These are phyloP conservation scores for Candida sonorensis DNA, from an alignment of 805 yeast genomes.

Conservation along the genomic window DNA sequence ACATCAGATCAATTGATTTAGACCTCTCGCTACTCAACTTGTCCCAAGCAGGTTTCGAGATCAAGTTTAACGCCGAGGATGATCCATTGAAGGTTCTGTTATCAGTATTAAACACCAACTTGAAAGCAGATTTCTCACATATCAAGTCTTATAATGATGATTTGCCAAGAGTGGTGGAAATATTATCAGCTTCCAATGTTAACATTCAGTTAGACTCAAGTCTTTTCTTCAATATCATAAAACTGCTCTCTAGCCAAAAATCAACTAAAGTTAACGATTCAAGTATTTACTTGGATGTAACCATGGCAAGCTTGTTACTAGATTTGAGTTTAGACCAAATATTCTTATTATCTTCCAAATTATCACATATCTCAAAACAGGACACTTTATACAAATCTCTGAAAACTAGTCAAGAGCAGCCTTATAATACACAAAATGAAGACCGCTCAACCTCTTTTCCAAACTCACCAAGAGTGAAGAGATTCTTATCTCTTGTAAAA, in stretches of 20 bases:
- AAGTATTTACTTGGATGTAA: slow-evolving; percentile 30
- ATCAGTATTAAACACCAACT: slow-evolving; percentile 31
- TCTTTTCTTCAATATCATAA: slow-evolving; percentile 11
- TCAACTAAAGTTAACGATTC: slow-evolving; percentile 23
- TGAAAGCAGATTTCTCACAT: slow-evolving; percentile 18
- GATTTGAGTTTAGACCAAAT: slow-evolving; percentile 37
- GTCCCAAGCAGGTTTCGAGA: slow-evolving; percentile 38
- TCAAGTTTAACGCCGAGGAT: slow-evolving; percentile 33
- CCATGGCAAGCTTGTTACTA: slow-evolving; percentile 36
- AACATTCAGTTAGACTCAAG: slow-evolving; percentile 14
- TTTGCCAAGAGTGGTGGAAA: slow-evolving; percentile 18
- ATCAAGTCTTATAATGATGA: slow-evolving; percentile 8
- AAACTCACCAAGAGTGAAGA: too few species aligned
- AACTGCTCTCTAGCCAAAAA: slow-evolving; percentile 9
- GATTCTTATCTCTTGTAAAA: slow-evolving; percentile 1
- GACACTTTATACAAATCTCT: slow-evolving; percentile 1
- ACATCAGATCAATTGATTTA: slow-evolving; percentile 12
- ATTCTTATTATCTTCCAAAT: slow-evolving; percentile 24
- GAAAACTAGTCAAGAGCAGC: too few species aligned
- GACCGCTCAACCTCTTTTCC: too few species aligned
- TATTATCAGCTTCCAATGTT: slow-evolving; percentile 25
- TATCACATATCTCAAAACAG: slow-evolving; percentile 1
- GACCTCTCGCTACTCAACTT: slow-evolving; percentile 12
- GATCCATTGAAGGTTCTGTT: slow-evolving; percentile 33
- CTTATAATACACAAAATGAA: not conserved